Evolutionary conservation across 2,329 filamentous ascomycete species (phyloP), one percentile per base, ranked within the genome.

Genomic region (Claviceps africana): DNA sequence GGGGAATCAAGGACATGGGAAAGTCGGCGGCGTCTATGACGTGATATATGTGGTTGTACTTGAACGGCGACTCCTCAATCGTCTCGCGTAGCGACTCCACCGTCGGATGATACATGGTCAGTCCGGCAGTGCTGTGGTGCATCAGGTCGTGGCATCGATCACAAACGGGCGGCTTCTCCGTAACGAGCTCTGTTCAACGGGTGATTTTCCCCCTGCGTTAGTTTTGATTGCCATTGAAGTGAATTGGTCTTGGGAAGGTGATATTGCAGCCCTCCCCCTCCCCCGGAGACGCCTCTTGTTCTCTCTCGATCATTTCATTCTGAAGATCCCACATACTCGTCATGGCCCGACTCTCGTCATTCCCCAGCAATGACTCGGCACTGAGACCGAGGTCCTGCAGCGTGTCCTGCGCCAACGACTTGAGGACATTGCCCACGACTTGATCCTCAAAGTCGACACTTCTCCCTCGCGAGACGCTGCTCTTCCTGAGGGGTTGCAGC

Each of bases 21-120:
- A 98, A 97, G 67, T 98, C 93, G 55, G 90, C 93, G 2, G 93
- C 91, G 63, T 98, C 93, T 22, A 98, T 72, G 28, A 98, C 76
- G 67, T 98, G 93, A 65, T 97, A 98, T 55, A 98, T 83, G 67
- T 96, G 88, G 62, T 98, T 97, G 64, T 86, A 80, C 64, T 86
- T 86, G 68, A 94, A 83, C 0, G 90, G 90, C 1, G 91, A 95
- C 66, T 95, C 88, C 51, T 83, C 77, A 50, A 98, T 85, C 17
- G 89, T 95, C 56, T 88, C 83, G 57, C 83, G 81, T 50, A 98
- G 82, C 2, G 87, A 83, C 44, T 88, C 78, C 56, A 96, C 77
- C 1, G 83, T 84, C 0, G 93, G 93, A 62, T 95, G 88, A 52
- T 79, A 77, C 59, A 94, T 91, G 6, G 86, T 76, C 17, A 78